phyloP scores from a whole-genome alignment of 352 stramenopile species.

The Phytophthora hybrid region DNA sequence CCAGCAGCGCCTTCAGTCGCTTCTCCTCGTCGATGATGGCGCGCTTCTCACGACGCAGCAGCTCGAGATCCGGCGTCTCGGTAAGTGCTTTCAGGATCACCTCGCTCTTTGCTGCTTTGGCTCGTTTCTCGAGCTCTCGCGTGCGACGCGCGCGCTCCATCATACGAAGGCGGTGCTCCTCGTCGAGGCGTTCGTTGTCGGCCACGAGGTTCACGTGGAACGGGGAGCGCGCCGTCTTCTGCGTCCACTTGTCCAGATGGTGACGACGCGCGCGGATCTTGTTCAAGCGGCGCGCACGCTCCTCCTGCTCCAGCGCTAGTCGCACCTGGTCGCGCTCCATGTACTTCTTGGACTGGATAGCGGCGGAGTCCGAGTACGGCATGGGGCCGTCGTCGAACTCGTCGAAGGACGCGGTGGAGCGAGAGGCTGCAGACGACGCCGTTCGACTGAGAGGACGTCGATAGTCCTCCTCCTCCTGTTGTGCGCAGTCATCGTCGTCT shows the following conservation, averaged over 20 bases:
- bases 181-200: slow-evolving; percentile 94
- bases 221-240: slow-evolving; percentile 91
- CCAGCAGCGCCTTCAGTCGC: slow-evolving; percentile 92
- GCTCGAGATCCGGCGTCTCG: slow-evolving; percentile 92
- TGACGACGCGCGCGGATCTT: slow-evolving; percentile 69
- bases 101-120: slow-evolving; percentile 92
- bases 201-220: slow-evolving; percentile 95
- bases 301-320: slow-evolving; percentile 66
- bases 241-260: slow-evolving; percentile 86
- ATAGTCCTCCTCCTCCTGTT: slow-evolving; percentile 9
- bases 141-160: slow-evolving; percentile 74
- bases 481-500: slow-evolving; percentile 15
- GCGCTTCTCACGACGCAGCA: slow-evolving; percentile 93
- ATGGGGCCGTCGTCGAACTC: slow-evolving; percentile 44
- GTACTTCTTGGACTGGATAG: slow-evolving; percentile 87
- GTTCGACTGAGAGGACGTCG: slow-evolving; percentile 32
- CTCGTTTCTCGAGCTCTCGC: slow-evolving; percentile 74
- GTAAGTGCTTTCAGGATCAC: slow-evolving; percentile 93
- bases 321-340: slow-evolving; percentile 75
- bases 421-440: slow-evolving; percentile 25
- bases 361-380: slow-evolving; percentile 64
- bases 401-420: slow-evolving; percentile 37
- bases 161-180: slow-evolving; percentile 87
- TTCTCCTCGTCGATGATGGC: slow-evolving; percentile 96
- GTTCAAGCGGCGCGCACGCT: slow-evolving; percentile 60